Percentiles rank a stretch among this genome's conserved stretches.
phyloP scores from a whole-genome alignment of 2,329 filamentous ascomycete genomes.

The Pseudogymnoascus sp. region DNA sequence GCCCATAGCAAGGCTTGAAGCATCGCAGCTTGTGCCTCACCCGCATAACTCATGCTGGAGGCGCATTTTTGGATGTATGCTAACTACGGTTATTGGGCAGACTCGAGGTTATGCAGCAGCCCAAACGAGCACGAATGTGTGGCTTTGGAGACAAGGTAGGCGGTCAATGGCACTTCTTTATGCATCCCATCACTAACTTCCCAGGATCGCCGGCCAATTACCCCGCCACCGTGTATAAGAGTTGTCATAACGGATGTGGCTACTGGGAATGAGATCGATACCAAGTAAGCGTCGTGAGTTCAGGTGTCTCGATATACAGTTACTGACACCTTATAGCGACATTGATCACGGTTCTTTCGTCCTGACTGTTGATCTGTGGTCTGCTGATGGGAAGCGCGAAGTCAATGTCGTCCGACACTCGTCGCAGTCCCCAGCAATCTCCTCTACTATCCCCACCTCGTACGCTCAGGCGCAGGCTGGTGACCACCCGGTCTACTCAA shows the following conservation, averaged over 20 bases:
- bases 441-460: slow-evolving; percentile 68
- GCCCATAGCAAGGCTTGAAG: not conserved
- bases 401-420: slow-evolving; percentile 62
- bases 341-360: slow-evolving; percentile 61
- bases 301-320: slow-evolving; percentile 9
- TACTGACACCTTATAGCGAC: slow-evolving; percentile 38
- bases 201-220: slow-evolving; percentile 89
- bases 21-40: not conserved
- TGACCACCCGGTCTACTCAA: slow-evolving; percentile 26
- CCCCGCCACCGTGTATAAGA: slow-evolving; percentile 84
- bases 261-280: slow-evolving; percentile 74
- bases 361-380: slow-evolving; percentile 62
- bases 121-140: slow-evolving; percentile 90
- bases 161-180: slow-evolving; percentile 12
- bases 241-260: slow-evolving; percentile 67
- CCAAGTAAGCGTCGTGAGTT: slow-evolving; percentile 50
- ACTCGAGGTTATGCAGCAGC: slow-evolving; percentile 80
- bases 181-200: slow-evolving; percentile 10
- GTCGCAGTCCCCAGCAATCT: slow-evolving; percentile 65
- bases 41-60: not conserved
- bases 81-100: slow-evolving; percentile 30
- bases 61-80: not conserved
- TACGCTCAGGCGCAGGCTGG: slow-evolving; percentile 48
- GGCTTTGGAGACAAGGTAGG: slow-evolving; percentile 94
- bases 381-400: slow-evolving; percentile 49